These are phyloP conservation scores for Metschnikowia bowlesiae DNA, from an alignment of 805 yeast genomes.

Conservation along the genomic window DNA sequence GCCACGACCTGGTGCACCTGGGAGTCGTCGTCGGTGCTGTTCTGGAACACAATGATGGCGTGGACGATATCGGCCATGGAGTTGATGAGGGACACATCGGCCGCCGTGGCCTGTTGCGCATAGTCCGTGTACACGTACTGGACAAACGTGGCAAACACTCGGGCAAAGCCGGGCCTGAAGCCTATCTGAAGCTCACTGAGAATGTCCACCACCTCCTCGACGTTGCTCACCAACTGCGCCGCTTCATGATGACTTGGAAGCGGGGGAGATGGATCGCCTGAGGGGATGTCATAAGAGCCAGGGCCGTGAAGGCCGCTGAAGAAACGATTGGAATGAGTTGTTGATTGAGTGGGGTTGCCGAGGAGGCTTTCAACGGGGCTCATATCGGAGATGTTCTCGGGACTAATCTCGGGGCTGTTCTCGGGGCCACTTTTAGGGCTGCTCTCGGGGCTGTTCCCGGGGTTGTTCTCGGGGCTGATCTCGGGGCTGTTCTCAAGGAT, in stretches of 20 bases:
- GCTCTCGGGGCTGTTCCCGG: no score
- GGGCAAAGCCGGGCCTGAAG: constrained; percentile 22
- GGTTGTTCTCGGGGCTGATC: no score
- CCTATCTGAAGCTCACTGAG: constrained; percentile 24
- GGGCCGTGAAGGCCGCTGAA: no score
- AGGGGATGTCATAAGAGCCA: no score
- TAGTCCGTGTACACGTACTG: constrained; percentile 17
- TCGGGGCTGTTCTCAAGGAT: no score
- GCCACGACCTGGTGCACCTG: background rate
- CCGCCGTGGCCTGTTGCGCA: constrained; percentile 14
- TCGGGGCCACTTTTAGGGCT: no score
- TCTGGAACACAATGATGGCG: constrained; percentile 27
- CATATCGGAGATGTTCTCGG: no score
- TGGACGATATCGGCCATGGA: constrained; percentile 18
- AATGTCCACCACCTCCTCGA: constrained; percentile 20
- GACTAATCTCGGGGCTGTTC: no score
- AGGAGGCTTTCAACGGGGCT: no score
- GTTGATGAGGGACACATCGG: constrained; percentile 23
- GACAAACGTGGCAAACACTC: constrained; percentile 22
- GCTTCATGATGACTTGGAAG: background rate
- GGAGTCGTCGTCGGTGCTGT: constrained; percentile 14
- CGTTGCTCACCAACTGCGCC: constrained; percentile 7
- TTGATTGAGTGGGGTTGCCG: no score
- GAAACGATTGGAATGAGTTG: no score
- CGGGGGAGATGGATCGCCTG: background rate